Base-by-base conservation (phyloP, 352 stramenopile species). In the Pythium aristosporum region DNA sequence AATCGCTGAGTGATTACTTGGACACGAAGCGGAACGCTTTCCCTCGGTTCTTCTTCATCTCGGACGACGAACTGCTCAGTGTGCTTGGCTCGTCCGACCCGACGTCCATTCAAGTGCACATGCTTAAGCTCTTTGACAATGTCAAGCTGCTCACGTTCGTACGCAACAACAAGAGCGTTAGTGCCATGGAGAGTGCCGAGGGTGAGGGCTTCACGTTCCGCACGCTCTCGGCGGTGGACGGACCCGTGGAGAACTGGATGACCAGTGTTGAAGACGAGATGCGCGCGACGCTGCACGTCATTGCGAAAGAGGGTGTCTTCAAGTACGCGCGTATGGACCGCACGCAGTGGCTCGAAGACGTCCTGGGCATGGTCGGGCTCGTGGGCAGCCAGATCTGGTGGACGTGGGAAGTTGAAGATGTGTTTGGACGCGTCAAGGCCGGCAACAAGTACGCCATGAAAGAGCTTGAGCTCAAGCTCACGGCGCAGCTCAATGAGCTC, bases 41-140 rank as follows among this genome's bases (percentile, higher is more conserved):
- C 67, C 88, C 92, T 9, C 82, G 92, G 3, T 98, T 98, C 59
- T 98, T 97, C 73, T 98, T 98, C 75, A 98, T 98, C 62, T 98
- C 92, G 0, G 91, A 98, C 54, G 92, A 98, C 57, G 92, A 98
- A 47, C 61, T 98, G 5, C 73, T 98, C 15, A 96, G 83, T 52
- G 91, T 98, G 21, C 73, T 98, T 3, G 92, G 92, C 0, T 96
- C 87, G 0, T 96, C 88, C 0, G 93, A 98, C 60, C 93, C 93
- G 5, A 96, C 85, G 0, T 97, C 89, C 0, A 97, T 97, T 43
- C 91, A 97, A 79, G 84, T 96, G 0, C 94, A 98, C 69, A 96
- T 98, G 82, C 88, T 98, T 37, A 98, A 98, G 71, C 85, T 98
- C 2, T 98, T 98, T 63, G 93, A 98, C 73, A 98, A 98, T 42